Evolutionary conservation across 1,284 basidiomycete genomes (phyloP).

Genomic region (Fomitiporia mediterranea): DNA sequence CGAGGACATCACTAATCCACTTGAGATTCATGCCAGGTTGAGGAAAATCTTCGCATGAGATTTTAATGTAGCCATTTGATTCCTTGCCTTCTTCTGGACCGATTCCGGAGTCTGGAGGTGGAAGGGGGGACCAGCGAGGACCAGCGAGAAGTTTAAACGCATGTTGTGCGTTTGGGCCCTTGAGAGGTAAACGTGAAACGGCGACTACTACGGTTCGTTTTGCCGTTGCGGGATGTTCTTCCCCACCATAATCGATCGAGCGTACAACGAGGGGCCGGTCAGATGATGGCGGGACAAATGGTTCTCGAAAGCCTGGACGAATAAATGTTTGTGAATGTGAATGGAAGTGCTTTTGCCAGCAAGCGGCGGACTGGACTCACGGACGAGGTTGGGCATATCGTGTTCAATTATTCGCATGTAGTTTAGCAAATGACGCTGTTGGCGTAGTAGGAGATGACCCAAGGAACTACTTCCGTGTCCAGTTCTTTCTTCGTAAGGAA

Average conservation of each 20-base stretch:
- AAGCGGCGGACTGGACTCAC: constrained; percentile 42
- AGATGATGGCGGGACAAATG: constrained; percentile 61
- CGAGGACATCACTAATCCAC: constrained; percentile 77
- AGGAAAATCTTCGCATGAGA: constrained; percentile 80
- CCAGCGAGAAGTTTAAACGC: constrained; percentile 82
- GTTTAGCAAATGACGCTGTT: constrained; percentile 65
- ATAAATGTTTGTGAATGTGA: constrained; percentile 12
- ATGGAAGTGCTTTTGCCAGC: neutral
- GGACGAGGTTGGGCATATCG: constrained; percentile 77
- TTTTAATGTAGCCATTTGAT: constrained; percentile 77
- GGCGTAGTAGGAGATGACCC: constrained; percentile 64
- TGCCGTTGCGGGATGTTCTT: constrained; percentile 60
- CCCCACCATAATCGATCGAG: constrained; percentile 71
- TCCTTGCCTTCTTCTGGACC: constrained; percentile 38
- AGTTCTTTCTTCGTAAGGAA: constrained; percentile 35
- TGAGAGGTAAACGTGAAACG: constrained; percentile 66
- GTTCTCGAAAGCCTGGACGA: constrained; percentile 64
- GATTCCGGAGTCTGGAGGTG: constrained; percentile 64
- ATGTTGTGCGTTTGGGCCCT: constrained; percentile 57
- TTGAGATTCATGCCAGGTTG: constrained; percentile 79
- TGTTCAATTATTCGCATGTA: constrained; percentile 80
- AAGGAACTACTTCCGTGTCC: constrained; percentile 60
- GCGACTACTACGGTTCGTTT: constrained; percentile 74
- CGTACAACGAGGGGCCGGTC: constrained; percentile 63
- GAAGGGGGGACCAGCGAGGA: constrained; percentile 71